These are phyloP conservation scores for Penicillium concentricum DNA, from an alignment of 2,329 filamentous ascomycete species.

Conservation along the genomic window DNA sequence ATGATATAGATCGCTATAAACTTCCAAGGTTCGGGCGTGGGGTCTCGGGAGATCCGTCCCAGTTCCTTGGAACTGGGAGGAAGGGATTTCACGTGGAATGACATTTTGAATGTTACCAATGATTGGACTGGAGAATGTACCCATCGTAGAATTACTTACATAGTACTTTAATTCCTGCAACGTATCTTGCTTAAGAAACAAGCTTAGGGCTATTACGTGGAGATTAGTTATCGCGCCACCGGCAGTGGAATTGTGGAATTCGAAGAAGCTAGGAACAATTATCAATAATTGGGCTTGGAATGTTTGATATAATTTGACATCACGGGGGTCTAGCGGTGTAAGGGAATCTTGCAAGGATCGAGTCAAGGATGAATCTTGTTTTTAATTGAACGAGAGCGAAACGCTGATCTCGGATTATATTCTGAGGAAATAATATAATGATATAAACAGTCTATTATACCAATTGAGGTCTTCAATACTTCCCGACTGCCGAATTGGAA, in stretches of 20 bases:
- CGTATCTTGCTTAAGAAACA: not conserved
- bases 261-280: not conserved
- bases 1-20: not conserved
- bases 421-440: not conserved
- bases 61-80: slow-evolving; percentile 17
- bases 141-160: not conserved
- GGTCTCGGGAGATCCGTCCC: slow-evolving; percentile 27
- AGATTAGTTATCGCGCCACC: not conserved
- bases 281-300: not conserved
- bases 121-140: not conserved
- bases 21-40: slow-evolving; percentile 13
- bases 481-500: not conserved
- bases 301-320: not conserved
- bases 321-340: not conserved
- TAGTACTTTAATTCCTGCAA: not conserved
- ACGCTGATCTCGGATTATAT: not conserved
- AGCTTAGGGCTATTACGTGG: not conserved
- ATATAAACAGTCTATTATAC: not conserved
- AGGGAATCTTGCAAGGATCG: not conserved
- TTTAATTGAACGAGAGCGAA: not conserved
- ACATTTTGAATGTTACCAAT: not conserved
- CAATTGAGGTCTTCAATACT: not conserved
- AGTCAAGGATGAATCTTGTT: not conserved
- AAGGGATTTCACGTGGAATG: slow-evolving; percentile 3
- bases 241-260: not conserved